A percentile compares a stretch with the other conserved stretches of the same genome.
Conservation (phyloP, 306 rosid species). For the Rubus parviflorus region DNA sequence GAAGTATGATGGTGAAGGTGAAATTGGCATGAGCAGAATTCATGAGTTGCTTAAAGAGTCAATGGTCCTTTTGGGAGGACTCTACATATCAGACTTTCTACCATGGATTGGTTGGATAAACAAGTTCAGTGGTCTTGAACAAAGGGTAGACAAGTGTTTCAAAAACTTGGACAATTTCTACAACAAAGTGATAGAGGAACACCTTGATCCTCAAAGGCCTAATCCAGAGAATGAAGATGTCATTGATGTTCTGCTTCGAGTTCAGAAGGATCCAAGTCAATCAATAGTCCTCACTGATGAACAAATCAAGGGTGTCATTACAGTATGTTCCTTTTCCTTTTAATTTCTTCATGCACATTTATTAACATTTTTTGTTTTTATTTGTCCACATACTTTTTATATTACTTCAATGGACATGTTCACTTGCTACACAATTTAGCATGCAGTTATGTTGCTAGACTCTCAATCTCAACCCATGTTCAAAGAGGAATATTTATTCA, state of each 20-base stretch:
- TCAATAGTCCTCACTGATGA: slow-evolving; percentile 10
- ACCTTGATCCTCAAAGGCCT: slow-evolving; percentile 4
- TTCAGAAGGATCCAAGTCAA: slow-evolving; percentile 38
- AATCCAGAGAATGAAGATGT: slow-evolving; percentile 32
- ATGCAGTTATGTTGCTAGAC: too few relatives aligned
- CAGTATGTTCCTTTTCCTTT: slow-evolving; percentile 11
- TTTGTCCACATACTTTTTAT: too few relatives aligned
- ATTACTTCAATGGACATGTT: too few relatives aligned
- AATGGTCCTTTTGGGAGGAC: slow-evolving; percentile 8
- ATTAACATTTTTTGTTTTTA: too few relatives aligned
- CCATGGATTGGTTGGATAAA: slow-evolving; percentile 32
- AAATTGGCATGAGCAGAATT: neutral
- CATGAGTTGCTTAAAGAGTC: slow-evolving; percentile 16
- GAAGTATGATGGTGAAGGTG: slow-evolving; percentile 11
- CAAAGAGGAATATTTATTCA: too few relatives aligned
- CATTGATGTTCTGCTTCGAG: slow-evolving; percentile 40
- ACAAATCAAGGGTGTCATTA: slow-evolving; percentile 35
- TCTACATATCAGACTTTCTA: slow-evolving; percentile 17
- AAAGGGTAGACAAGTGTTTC: slow-evolving; percentile 29
- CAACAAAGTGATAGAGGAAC: slow-evolving; percentile 46
- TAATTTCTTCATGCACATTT: too few relatives aligned
- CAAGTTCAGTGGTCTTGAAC: slow-evolving; percentile 32
- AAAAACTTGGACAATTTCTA: slow-evolving; percentile 33
- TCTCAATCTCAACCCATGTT: too few relatives aligned
- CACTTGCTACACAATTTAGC: too few relatives aligned